Conservation (phyloP, 352 stramenopile species). For the Globisporangium canariense region DNA sequence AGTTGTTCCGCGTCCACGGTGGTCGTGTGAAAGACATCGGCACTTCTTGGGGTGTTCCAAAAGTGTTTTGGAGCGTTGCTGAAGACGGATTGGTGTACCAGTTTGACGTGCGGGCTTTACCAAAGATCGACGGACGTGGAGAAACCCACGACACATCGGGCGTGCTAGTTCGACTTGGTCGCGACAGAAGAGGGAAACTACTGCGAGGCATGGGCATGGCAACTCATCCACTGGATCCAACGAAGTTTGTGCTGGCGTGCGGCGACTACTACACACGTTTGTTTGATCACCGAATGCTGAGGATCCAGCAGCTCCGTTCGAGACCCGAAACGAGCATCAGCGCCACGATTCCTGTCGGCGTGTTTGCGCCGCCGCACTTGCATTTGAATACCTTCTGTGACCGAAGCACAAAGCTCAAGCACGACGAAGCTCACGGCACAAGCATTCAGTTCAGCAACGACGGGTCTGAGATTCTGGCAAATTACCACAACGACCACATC, state of each 20-base stretch:
- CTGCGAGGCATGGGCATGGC: conserved; percentile 75
- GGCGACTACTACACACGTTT: conserved; percentile 78
- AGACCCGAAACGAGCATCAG: conserved; percentile 14
- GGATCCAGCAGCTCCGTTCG: conserved; percentile 34
- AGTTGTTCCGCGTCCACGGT: conserved; percentile 64
- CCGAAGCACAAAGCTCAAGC: conserved; percentile 27
- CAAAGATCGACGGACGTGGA: conserved; percentile 27
- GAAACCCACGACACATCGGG: conserved; percentile 39
- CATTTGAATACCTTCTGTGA: conserved; percentile 60
- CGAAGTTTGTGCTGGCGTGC: conserved; percentile 67
- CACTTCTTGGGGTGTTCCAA: conserved; percentile 53
- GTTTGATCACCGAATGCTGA: conserved; percentile 78
- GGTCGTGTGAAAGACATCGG: conserved; percentile 84
- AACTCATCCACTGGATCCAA: conserved; percentile 63
- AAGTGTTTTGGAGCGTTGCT: conserved; percentile 83
- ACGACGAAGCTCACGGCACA: conserved; percentile 67
- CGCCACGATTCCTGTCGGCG: conserved; percentile 49
- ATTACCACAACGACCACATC: conserved; percentile 87
- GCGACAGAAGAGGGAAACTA: conserved; percentile 33
- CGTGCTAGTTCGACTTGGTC: conserved; percentile 65
- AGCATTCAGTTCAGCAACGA: conserved; percentile 80
- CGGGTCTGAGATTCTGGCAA: conserved; percentile 63
- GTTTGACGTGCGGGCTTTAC: conserved; percentile 73
- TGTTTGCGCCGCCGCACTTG: conserved; percentile 76
- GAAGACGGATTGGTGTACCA: conserved; percentile 85